Percentiles rank a stretch among this genome's conserved stretches.
These are phyloP conservation scores for Vanderwaltozyma verrucispora DNA, from an alignment of 805 yeast genomes.

Conservation along the genomic window DNA sequence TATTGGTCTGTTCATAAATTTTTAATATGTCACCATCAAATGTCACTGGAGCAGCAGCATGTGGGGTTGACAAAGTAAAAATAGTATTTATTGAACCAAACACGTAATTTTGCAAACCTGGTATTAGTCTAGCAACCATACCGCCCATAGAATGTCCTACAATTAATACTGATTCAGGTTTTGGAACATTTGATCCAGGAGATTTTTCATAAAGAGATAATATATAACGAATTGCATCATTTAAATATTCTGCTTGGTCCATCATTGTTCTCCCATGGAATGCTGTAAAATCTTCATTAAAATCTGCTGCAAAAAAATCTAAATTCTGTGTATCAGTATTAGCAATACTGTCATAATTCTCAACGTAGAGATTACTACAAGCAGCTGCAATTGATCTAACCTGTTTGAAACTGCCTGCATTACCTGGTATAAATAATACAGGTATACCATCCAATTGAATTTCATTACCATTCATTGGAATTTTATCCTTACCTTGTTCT, in stretches of 20 bases:
- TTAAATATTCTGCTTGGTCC: constrained; percentile 87
- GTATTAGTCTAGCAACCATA: constrained; percentile 76
- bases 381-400: constrained; percentile 88
- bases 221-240: constrained; percentile 77
- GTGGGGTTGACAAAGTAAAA: constrained; percentile 83
- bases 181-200: constrained; percentile 8
- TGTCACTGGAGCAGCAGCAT: constrained; percentile 83
- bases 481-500: constrained; percentile 60
- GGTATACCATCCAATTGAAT: constrained; percentile 62
- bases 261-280: constrained; percentile 89
- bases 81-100: constrained; percentile 72
- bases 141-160: constrained; percentile 98
- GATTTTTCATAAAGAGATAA: constrained; percentile 47
- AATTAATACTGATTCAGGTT: constrained; percentile 62
- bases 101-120: constrained; percentile 66
- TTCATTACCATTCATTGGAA: constrained; percentile 36
- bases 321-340: constrained; percentile 34
- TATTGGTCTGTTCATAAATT: constrained; percentile 63
- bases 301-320: constrained; percentile 88
- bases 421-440: constrained; percentile 89
- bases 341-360: constrained; percentile 18
- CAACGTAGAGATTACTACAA: constrained; percentile 45
- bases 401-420: constrained; percentile 90
- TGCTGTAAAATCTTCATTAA: constrained; percentile 93
- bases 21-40: constrained; percentile 81